Base-by-base conservation (phyloP, 169 alveolate species). In the Plasmodium vinckei region DNA sequence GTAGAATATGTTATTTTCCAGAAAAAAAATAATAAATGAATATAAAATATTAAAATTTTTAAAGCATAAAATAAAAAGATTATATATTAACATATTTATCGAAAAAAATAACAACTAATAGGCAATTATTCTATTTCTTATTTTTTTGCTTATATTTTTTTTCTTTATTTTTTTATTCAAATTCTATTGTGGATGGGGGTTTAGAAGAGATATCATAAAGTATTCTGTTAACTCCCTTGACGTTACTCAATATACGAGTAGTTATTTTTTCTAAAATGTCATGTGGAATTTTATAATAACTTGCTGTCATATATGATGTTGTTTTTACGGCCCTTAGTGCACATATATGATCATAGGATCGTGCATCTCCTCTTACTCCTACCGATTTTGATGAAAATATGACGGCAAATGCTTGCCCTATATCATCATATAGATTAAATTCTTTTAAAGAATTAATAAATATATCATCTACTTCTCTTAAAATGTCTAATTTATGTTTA, bases 151-250 rank as follows among this genome's bases (percentile, higher is more conserved):
- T 21, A 21, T 21, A 21, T 21, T n/a, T 56, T 42, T 33, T 33
- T 27, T 1, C 21, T 25, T 27, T 44, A 10, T 9, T 44, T 10
- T 9, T 10, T 77, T 21, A 77, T 39, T 77, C 88, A 39, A 77
- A 93, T 67, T 93, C 96, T 19, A 93, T 92, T 25, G 96, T 93
- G 47, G 95, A 91, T 1, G 96, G 96, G 17, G 93, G 95, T 68
- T 93, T 93, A 88, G 93, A 87, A 17, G 96, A 92, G 72, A 93
- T 92, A 49, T 93, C 96, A 51, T 87, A 90, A 70, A 92, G 72
- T 57, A 93, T 92, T 57, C 96, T 89, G 92, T 89, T 92, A 57
- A 93, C 73, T n/a, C 92, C 92, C 10, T 89, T 88, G 5, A 93
- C 93, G 25, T 93, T 92, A 15, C 92, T 69, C 17, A 94, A 72